Evolutionary conservation across 2,329 filamentous ascomycete species (phyloP).

Genomic region (Raffaelea arxii): DNA sequence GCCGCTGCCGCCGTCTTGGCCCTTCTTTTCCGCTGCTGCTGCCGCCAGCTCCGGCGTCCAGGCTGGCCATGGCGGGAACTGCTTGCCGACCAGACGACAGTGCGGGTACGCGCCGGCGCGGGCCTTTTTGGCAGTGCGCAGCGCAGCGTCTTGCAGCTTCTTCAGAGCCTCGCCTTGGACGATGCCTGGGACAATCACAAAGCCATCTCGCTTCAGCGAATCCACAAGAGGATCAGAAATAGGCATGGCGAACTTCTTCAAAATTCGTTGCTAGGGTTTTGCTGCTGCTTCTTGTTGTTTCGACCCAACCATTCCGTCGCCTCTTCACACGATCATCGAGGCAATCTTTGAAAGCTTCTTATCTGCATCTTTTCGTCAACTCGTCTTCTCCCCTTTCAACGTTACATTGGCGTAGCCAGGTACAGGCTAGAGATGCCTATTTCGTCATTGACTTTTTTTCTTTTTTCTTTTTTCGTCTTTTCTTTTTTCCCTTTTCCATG

Average conservation of each 20-base stretch:
- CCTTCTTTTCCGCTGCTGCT: constrained; percentile 12
- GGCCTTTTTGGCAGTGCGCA: constrained; percentile 48
- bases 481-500: too few species aligned
- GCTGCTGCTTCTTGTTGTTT: too few species aligned
- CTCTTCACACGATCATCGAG: too few species aligned
- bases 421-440: too few species aligned
- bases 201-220: constrained; percentile 61
- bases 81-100: constrained; percentile 76
- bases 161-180: constrained; percentile 44
- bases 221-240: constrained; percentile 26
- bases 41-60: constrained; percentile 37
- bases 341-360: too few species aligned
- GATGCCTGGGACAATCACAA: constrained; percentile 60
- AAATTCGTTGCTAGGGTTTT: too few species aligned
- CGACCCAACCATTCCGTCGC: too few species aligned
- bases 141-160: constrained; percentile 49
- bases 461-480: too few species aligned
- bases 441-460: too few species aligned
- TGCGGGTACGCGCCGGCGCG: constrained; percentile 68
- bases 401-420: too few species aligned
- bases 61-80: constrained; percentile 74
- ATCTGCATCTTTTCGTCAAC: too few species aligned
- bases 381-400: too few species aligned
- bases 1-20: not conserved
- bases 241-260: not conserved